These are phyloP conservation scores for Phytophthora palmivora DNA, from an alignment of 352 stramenopile genomes.

Conservation along the genomic window DNA sequence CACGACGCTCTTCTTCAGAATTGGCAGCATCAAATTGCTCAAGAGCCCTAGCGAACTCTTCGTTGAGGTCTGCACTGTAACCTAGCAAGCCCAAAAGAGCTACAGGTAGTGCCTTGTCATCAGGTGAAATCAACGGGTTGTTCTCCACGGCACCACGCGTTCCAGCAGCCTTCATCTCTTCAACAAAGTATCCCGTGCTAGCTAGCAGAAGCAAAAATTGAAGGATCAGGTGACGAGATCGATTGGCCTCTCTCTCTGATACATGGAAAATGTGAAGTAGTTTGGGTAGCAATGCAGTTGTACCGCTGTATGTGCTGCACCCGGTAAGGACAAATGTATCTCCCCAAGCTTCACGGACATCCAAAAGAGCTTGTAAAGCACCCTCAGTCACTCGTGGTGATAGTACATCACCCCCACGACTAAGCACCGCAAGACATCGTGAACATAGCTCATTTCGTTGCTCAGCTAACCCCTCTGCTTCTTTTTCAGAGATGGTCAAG, in stretches of 20 bases:
- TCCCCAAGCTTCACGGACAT: slow-evolving; percentile 35
- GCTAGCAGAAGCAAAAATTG: slow-evolving; percentile 65
- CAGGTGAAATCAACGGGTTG: slow-evolving; percentile 54
- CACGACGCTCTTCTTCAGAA: slow-evolving; percentile 25
- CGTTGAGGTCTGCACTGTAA: slow-evolving; percentile 75
- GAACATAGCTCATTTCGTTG: slow-evolving; percentile 24
- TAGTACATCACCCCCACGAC: slow-evolving; percentile 8
- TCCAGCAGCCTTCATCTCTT: slow-evolving; percentile 61
- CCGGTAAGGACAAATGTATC: slow-evolving; percentile 42
- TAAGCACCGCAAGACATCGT: slow-evolving; percentile 24
- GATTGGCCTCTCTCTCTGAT: slow-evolving; percentile 22
- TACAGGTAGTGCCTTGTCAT: slow-evolving; percentile 65
- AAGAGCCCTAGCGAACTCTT: slow-evolving; percentile 61
- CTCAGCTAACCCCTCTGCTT: slow-evolving; percentile 5
- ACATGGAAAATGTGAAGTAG: slow-evolving; percentile 52
- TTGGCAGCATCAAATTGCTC: slow-evolving; percentile 42
- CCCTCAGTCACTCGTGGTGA: slow-evolving; percentile 25
- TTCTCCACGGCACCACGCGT: slow-evolving; percentile 65
- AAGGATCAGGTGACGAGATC: slow-evolving; percentile 50
- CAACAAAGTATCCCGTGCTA: slow-evolving; percentile 53
- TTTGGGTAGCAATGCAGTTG: slow-evolving; percentile 33
- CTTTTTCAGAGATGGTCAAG: slow-evolving; percentile 10
- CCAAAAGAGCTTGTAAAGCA: slow-evolving; percentile 37
- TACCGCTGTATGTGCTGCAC: slow-evolving; percentile 30
- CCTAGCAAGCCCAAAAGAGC: slow-evolving; percentile 71